phyloP scores from a whole-genome alignment of 2,329 filamentous ascomycete species.

The Fusarium nanum region DNA sequence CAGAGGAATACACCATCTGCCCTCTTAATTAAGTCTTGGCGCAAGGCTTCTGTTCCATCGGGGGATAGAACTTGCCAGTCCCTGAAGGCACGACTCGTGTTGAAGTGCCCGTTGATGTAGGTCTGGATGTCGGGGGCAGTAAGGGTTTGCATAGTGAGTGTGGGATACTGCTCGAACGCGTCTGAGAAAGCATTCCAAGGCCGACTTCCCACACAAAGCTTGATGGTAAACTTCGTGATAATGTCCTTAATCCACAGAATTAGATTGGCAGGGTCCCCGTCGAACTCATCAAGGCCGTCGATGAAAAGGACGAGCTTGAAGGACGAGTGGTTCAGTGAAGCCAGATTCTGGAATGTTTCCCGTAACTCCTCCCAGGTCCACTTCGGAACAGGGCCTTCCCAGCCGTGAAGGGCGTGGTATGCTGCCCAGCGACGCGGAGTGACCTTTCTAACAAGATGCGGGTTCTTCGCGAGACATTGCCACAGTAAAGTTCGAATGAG shows the following conservation, averaged over 20 bases:
- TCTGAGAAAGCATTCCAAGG: not conserved
- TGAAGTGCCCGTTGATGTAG: accelerated
- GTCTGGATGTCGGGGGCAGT: accelerated
- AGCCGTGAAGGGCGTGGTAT: accelerated
- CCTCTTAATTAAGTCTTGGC: accelerated
- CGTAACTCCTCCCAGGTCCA: accelerated
- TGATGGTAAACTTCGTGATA: accelerated
- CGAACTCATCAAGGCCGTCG: not conserved
- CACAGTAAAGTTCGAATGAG: accelerated
- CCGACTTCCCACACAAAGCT: not conserved
- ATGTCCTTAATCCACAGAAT: accelerated
- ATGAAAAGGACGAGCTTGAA: accelerated
- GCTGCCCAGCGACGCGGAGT: accelerated
- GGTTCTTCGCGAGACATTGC: not conserved
- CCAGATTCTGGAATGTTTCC: accelerated
- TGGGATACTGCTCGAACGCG: accelerated
- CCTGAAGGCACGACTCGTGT: no score
- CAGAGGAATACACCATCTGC: not conserved
- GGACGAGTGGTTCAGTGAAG: accelerated
- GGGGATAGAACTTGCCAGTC: accelerated
- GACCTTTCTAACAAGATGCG: accelerated
- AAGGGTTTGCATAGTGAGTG: not conserved
- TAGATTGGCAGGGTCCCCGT: accelerated
- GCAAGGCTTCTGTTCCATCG: accelerated
- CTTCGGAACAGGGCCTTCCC: not conserved